Evolutionary conservation across 2,329 filamentous ascomycete species (phyloP).

Genomic region (Talaromyces sp.): DNA sequence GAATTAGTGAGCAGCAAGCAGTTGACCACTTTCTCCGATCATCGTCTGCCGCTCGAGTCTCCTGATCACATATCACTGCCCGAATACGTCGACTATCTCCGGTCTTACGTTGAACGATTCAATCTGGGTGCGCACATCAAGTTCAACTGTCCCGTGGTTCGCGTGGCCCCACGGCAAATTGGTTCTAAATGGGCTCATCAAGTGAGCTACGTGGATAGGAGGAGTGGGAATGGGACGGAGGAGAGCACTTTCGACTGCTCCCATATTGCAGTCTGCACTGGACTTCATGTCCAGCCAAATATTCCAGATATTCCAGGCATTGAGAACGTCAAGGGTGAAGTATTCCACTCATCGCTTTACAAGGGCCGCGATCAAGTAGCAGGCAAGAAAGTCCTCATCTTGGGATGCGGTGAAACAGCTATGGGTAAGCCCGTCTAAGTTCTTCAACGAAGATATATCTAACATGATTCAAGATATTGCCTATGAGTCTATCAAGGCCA

Average conservation of each 20-base stretch:
- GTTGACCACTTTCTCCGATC: conserved; percentile 18
- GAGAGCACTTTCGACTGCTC: conserved; percentile 11
- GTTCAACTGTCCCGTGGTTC: conserved; percentile 13
- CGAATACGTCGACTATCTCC: conserved; percentile 18
- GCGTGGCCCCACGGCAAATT: conserved; percentile 4
- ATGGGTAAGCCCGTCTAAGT: conserved; percentile 12
- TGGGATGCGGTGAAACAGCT: conserved; percentile 18
- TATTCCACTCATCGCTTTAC: conserved; percentile 18
- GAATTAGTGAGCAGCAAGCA: conserved; percentile 19
- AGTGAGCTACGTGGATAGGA: conserved; percentile 11
- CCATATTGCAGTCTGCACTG: conserved; percentile 16
- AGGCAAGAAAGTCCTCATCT: conserved; percentile 14
- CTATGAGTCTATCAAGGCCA: conserved; percentile 19
- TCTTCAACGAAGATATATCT: not conserved
- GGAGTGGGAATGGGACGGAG: not conserved
- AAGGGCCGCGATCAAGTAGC: conserved; percentile 15
- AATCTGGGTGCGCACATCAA: conserved; percentile 11
- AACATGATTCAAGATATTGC: conserved; percentile 13
- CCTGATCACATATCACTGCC: conserved; percentile 16
- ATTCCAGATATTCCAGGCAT: conserved; percentile 14
- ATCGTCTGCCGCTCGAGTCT: conserved; percentile 14
- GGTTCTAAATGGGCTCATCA: conserved; percentile 14
- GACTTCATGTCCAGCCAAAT: conserved; percentile 18
- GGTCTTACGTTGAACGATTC: conserved; percentile 15
- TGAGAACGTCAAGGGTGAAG: conserved; percentile 14